Evolutionary conservation across 306 rosid species (phyloP).

Genomic region (Prunus kanzakura): DNA sequence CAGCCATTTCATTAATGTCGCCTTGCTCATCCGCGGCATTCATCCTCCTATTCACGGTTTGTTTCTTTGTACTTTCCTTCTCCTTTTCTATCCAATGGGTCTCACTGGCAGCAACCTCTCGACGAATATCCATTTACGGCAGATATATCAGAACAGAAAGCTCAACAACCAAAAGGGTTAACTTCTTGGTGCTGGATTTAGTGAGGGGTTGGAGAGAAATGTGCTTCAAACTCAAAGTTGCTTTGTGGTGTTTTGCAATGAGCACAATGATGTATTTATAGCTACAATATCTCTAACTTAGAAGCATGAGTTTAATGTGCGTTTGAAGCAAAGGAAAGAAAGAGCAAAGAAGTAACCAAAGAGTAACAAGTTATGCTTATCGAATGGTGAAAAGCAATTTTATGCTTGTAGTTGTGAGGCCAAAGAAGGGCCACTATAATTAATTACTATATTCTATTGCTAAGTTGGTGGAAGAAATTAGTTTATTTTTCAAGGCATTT

Average conservation of each 20-base stretch:
- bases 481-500: neutral
- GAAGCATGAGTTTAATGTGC: conserved; percentile 30
- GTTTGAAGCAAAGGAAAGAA: conserved; percentile 19
- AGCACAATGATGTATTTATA: conserved; percentile 22
- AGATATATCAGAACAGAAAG: neutral
- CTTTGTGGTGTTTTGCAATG: conserved; percentile 10
- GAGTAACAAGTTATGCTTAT: neutral
- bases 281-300: neutral
- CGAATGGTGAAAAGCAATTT: neutral
- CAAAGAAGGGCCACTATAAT: neutral
- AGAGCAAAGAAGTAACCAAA: conserved; percentile 15
- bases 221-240: conserved; percentile 1
- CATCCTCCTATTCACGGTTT: conserved; percentile 1
- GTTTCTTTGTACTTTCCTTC: conserved; percentile 18
- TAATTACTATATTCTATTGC: conserved; percentile 9
- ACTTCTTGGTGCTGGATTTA: conserved; percentile 1
- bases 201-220: neutral
- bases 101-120: conserved; percentile 22
- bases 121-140: conserved; percentile 44
- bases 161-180: neutral
- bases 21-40: conserved; percentile 22
- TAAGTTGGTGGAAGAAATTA: conserved; percentile 11
- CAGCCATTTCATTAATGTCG: conserved; percentile 50
- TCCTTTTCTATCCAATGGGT: conserved; percentile 14
- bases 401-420: neutral